Evolutionary conservation across 176 grass and related monocot species (phyloP).

Genomic region (Puya raimondii): DNA sequence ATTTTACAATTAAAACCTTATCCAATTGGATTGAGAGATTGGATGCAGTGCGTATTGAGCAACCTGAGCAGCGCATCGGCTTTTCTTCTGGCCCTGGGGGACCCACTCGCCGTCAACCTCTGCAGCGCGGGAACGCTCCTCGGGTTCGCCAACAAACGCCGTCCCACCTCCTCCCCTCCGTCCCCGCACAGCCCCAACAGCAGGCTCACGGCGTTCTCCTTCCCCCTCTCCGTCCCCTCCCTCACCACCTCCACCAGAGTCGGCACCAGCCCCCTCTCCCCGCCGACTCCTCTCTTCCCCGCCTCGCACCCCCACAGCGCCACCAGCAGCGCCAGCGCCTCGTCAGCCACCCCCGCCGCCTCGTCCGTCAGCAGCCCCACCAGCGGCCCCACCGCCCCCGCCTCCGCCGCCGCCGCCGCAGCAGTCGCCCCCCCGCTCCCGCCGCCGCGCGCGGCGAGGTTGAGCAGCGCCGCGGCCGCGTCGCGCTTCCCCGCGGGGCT

Average conservation of each 20-base stretch:
- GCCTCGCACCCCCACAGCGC: neutral
- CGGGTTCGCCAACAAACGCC: neutral
- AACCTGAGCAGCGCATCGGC: neutral
- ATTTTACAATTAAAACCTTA: neutral
- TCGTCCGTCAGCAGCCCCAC: neutral
- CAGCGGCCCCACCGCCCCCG: neutral
- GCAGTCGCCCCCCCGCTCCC: neutral
- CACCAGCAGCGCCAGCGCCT: slow-evolving; percentile 1
- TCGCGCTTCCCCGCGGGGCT: slow-evolving; percentile 4
- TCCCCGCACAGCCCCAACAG: neutral
- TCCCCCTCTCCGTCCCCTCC: slow-evolving; percentile 5
- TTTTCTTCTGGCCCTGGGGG: neutral
- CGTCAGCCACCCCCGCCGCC: slow-evolving; percentile 2
- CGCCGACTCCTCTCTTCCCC: neutral
- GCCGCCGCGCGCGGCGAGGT: neutral
- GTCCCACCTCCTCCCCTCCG: neutral
- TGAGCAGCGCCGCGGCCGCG: neutral
- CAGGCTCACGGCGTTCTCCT: slow-evolving; percentile 2
- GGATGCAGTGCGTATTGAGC: neutral
- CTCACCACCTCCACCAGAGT: slow-evolving; percentile 5
- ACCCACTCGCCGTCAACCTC: neutral
- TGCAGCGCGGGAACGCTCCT: neutral
- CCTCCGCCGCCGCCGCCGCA: neutral
- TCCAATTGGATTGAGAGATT: neutral
- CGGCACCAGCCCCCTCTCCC: neutral